These are phyloP conservation scores for Corymbia maculata DNA, from an alignment of 345 rosid species.

Conservation along the genomic window DNA sequence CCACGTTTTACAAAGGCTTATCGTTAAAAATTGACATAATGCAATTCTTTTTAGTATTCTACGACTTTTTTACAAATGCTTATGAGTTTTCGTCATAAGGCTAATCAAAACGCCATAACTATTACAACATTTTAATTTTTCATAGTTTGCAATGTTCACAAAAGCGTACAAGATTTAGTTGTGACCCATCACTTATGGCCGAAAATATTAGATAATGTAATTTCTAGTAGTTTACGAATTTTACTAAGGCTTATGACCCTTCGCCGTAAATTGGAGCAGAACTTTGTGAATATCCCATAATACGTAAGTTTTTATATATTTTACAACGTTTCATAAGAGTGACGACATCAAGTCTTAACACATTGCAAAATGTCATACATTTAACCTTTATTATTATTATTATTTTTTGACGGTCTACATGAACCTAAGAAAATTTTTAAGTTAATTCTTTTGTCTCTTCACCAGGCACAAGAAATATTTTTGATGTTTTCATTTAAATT, in stretches of 20 bases:
- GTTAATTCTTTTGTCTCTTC: not conserved
- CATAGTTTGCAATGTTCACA: not conserved
- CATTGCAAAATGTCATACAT: not conserved
- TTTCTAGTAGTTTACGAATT: not conserved
- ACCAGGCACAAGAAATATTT: not conserved
- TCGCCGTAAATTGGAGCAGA: not conserved
- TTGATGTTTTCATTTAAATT: no score
- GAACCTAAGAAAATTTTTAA: not conserved
- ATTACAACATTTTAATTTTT: not conserved
- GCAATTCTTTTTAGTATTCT: not conserved
- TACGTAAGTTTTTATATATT: no score
- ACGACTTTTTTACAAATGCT: not conserved
- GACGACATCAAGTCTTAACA: not conserved
- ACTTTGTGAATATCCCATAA: not conserved
- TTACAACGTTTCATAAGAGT: not conserved
- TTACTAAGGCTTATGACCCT: not conserved
- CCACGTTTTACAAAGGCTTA: not conserved
- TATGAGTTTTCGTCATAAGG: not conserved
- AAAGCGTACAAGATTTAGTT: not conserved
- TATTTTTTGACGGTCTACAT: not conserved
- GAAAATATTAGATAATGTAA: not conserved
- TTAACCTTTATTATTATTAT: not conserved
- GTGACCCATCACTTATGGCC: not conserved
- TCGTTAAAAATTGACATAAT: not conserved
- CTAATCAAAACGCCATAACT: not conserved